Percentiles rank a stretch among this genome's conserved stretches.
Conservation (phyloP, 352 stramenopile genomes). For the Phytophthora quininea region DNA sequence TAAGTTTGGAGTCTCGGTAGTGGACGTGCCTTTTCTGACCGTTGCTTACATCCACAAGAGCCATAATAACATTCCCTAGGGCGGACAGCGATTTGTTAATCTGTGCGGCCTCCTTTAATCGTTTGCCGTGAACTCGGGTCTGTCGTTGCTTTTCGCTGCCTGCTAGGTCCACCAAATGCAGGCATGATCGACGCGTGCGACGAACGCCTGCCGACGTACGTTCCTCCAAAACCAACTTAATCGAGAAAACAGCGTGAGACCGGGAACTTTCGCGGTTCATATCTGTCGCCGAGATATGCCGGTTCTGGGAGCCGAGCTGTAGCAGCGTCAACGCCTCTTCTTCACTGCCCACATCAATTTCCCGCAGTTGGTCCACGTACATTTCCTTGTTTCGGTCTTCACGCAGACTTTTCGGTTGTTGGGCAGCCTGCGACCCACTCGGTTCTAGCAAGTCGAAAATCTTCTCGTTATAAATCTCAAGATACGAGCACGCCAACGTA, state of each 20-base stretch:
- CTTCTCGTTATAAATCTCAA: slow-evolving; percentile 94
- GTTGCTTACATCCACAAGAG: slow-evolving; percentile 85
- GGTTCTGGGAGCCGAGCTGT: slow-evolving; percentile 79
- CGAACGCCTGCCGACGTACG: slow-evolving; percentile 61
- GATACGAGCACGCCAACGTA: slow-evolving; percentile 80
- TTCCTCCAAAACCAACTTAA: slow-evolving; percentile 91
- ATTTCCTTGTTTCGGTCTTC: slow-evolving; percentile 80
- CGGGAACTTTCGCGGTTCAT: slow-evolving; percentile 98
- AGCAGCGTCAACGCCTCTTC: slow-evolving; percentile 78
- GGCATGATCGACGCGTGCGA: slow-evolving; percentile 72
- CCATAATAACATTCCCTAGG: slow-evolving; percentile 91
- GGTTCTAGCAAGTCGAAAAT: slow-evolving; percentile 87
- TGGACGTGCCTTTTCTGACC: slow-evolving; percentile 81
- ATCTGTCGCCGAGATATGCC: slow-evolving; percentile 94
- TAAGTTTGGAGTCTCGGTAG: slow-evolving; percentile 89
- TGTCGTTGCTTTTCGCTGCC: slow-evolving; percentile 89
- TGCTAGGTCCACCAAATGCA: slow-evolving; percentile 89
- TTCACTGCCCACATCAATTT: slow-evolving; percentile 67
- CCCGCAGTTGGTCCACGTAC: slow-evolving; percentile 81
- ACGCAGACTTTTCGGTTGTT: slow-evolving; percentile 71
- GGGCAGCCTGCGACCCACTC: slow-evolving; percentile 39
- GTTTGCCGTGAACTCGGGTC: slow-evolving; percentile 75
- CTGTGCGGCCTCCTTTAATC: slow-evolving; percentile 87
- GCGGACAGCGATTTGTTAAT: slow-evolving; percentile 92
- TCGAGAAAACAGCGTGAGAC: slow-evolving; percentile 97